phyloP scores from a whole-genome alignment of 176 grass and related monocot species.

The Aegilops speltoides region DNA sequence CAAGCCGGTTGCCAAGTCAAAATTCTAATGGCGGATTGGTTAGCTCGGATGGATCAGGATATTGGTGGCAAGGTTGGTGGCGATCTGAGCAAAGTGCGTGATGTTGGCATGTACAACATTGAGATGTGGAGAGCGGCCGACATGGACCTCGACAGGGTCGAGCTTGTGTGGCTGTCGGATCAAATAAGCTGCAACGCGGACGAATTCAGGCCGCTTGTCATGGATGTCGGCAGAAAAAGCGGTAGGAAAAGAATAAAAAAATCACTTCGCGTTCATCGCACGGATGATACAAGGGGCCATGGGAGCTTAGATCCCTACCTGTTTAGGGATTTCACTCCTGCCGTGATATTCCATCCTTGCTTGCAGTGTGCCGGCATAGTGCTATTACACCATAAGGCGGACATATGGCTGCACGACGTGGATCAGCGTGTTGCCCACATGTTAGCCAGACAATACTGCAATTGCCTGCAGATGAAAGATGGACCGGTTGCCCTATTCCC shows the following conservation, averaged over 20 bases:
- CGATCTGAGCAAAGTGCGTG: neutral
- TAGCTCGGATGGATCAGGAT: neutral
- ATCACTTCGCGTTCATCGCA: neutral
- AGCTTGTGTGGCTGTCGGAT: neutral
- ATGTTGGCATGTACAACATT: neutral
- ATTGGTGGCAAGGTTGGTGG: neutral
- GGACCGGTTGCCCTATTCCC: constrained; percentile 54
- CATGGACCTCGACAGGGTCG: neutral
- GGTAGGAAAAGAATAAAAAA: neutral
- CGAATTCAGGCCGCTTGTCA: neutral
- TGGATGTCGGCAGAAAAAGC: neutral
- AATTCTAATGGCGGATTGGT: neutral
- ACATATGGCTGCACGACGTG: neutral
- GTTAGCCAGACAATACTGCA: constrained; percentile 24
- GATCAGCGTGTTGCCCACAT: neutral
- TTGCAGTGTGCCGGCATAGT: neutral
- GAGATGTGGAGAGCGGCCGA: neutral
- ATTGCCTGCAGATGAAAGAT: constrained; percentile 40
- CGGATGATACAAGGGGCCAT: neutral
- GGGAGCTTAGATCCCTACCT: neutral
- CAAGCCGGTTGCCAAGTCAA: neutral
- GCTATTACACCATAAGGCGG: neutral
- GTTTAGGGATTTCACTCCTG: neutral
- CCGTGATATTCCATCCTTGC: neutral
- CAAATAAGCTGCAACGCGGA: neutral